Conservation (phyloP, 2,329 filamentous ascomycete species). For the Clonostachys sp. region DNA sequence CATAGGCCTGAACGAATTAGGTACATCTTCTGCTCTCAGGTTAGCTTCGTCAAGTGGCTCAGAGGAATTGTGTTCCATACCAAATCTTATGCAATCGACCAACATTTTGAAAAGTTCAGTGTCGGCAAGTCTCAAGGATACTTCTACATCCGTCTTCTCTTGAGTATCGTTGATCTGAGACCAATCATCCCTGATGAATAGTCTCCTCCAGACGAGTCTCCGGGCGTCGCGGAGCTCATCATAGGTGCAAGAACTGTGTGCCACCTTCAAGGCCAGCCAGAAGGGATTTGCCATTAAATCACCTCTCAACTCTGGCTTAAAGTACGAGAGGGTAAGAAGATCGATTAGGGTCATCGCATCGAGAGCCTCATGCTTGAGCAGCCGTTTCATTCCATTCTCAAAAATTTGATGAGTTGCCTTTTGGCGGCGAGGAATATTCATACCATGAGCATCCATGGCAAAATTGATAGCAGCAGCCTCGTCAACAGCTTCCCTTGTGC, state of each 20-base stretch:
- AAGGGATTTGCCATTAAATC: conserved; percentile 56
- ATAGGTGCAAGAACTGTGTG: conserved; percentile 46
- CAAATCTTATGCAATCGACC: conserved; percentile 54
- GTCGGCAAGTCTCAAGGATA: conserved; percentile 54
- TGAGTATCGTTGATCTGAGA: conserved; percentile 71
- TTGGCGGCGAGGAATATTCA: conserved; percentile 51
- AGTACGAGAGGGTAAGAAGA: conserved; percentile 69
- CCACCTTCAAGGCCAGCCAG: conserved; percentile 64
- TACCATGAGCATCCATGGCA: conserved; percentile 63
- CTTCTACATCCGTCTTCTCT: conserved; percentile 65
- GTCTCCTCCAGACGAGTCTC: conserved; percentile 78
- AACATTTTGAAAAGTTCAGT: conserved; percentile 69
- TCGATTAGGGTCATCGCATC: conserved; percentile 64
- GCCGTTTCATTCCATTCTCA: conserved; percentile 61
- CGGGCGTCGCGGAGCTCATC: conserved; percentile 55
- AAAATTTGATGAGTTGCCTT: conserved; percentile 67
- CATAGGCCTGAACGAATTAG: conserved; percentile 37
- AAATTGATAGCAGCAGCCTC: conserved; percentile 73
- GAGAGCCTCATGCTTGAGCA: conserved; percentile 70
- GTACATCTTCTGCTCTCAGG: conserved; percentile 29
- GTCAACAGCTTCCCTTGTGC: conserved; percentile 71
- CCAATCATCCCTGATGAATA: conserved; percentile 85
- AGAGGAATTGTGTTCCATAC: neutral
- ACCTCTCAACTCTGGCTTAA: conserved; percentile 34
- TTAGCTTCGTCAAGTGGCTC: conserved; percentile 14